Percentiles rank a stretch among this genome's conserved stretches.
These are phyloP conservation scores for Selenicereus undatus DNA, from an alignment of 148 eudicot genomes.

Conservation along the genomic window DNA sequence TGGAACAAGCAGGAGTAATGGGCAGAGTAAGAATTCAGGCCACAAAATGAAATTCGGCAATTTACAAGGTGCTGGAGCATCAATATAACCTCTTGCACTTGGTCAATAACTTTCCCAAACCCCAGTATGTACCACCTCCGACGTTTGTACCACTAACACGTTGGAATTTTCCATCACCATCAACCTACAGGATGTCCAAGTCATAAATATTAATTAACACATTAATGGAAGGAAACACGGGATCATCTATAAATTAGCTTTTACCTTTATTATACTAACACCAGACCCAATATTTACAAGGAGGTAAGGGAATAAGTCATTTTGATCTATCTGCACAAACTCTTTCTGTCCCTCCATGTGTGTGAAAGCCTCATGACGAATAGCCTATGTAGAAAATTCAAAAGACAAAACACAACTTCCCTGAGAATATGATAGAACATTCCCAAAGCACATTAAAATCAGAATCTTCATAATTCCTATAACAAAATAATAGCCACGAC, in stretches of 20 bases:
- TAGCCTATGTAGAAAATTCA: constrained; percentile 48
- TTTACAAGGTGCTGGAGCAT: constrained; percentile 11
- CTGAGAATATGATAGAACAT: background rate
- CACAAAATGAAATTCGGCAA: constrained; percentile 16
- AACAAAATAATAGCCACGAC: background rate
- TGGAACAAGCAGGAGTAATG: constrained; percentile 25
- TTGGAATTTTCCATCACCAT: constrained; percentile 86
- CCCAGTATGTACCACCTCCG: constrained; percentile 99
- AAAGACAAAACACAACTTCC: background rate
- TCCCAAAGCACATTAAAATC: background rate
- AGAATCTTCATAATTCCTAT: background rate
- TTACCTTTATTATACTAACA: constrained; percentile 97
- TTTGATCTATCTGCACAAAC: constrained; percentile 93
- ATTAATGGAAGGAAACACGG: background rate
- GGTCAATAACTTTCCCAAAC: constrained; percentile 81
- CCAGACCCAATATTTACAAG: constrained; percentile 98
- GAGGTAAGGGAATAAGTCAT: constrained; percentile 87
- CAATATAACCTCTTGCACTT: constrained; percentile 79
- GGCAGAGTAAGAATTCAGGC: constrained; percentile 8
- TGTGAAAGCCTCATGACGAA: constrained; percentile 96
- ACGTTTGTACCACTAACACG: constrained; percentile 98
- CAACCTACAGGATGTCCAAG: constrained; percentile 54
- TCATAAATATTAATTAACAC: constrained; percentile 11
- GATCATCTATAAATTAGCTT: background rate
- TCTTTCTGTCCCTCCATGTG: constrained; percentile 93